Percentiles rank a stretch among this genome's conserved stretches.
phyloP scores from a whole-genome alignment of 2,329 filamentous ascomycete species.

The Diaporthe sp. region DNA sequence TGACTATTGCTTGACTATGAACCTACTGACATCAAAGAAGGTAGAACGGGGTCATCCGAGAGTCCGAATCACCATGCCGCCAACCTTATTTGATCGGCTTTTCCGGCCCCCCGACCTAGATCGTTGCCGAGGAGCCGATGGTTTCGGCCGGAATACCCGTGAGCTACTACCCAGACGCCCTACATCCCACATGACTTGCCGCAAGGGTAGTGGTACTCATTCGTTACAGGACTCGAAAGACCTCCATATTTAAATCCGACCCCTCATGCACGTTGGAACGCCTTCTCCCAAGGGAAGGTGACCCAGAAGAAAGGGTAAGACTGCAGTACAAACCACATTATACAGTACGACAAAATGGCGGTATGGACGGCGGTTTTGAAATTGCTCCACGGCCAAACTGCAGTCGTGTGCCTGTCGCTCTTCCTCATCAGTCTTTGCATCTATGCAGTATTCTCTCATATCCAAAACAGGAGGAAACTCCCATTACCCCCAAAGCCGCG shows the following conservation, averaged over 20 bases:
- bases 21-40: background rate
- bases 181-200: background rate
- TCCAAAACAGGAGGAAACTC: background rate
- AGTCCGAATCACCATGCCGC: background rate
- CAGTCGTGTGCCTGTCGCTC: background rate
- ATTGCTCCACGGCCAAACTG: background rate
- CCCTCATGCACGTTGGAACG: background rate
- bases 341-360: background rate
- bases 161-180: background rate
- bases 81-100: background rate
- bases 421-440: background rate
- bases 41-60: background rate
- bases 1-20: background rate
- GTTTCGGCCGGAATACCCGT: slow-evolving; percentile 15
- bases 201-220: background rate
- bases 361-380: background rate
- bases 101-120: background rate
- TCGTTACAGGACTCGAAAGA: background rate
- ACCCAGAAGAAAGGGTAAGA: background rate
- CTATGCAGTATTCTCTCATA: background rate
- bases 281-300: no score
- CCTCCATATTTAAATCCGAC: background rate
- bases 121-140: background rate
- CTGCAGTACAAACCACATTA: background rate
- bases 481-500: background rate